phyloP scores from a whole-genome alignment of 768 basidiomycete species.

The Favolaschia claudopus region DNA sequence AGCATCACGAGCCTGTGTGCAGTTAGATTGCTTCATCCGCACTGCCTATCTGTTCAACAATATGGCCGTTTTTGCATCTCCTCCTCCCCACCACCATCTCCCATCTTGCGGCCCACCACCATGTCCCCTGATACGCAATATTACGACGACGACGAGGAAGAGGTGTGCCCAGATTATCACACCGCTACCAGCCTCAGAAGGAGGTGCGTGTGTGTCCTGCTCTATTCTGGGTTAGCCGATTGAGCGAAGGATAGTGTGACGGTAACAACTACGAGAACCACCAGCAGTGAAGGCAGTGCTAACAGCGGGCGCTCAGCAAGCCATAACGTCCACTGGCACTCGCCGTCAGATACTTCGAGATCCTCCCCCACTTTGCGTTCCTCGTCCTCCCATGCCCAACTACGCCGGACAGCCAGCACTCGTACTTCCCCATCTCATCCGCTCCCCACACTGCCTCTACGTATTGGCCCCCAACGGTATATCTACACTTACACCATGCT shows the following conservation, averaged over 20 bases:
- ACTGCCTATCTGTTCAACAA: not conserved
- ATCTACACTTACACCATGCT: conserved; percentile 61
- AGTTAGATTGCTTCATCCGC: conserved; percentile 2
- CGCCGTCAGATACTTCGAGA: conserved; percentile 27
- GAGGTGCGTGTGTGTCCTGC: conserved; percentile 39
- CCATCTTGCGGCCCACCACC: conserved; percentile 9
- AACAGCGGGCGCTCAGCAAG: conserved; percentile 7
- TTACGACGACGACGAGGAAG: conserved; percentile 38
- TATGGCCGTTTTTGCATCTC: not conserved
- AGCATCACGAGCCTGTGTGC: conserved; percentile 8
- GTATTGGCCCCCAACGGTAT: conserved; percentile 50
- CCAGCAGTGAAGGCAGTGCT: conserved; percentile 30
- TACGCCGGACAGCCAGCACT: conserved; percentile 2
- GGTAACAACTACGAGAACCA: conserved; percentile 27
- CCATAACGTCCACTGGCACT: conserved; percentile 33
- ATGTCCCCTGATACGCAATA: conserved; percentile 12
- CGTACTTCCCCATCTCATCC: conserved; percentile 15
- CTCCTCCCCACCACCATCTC: not conserved
- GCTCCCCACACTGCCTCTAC: conserved; percentile 29
- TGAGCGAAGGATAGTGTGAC: not conserved
- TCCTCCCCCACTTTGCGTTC: conserved; percentile 27
- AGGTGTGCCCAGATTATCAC: conserved; percentile 51
- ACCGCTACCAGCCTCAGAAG: conserved; percentile 45
- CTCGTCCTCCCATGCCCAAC: conserved; percentile 15
- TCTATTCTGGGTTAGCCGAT: not conserved